Evolutionary conservation across 2,329 filamentous ascomycete species (phyloP).

Genomic region (Ophiostoma piceae): DNA sequence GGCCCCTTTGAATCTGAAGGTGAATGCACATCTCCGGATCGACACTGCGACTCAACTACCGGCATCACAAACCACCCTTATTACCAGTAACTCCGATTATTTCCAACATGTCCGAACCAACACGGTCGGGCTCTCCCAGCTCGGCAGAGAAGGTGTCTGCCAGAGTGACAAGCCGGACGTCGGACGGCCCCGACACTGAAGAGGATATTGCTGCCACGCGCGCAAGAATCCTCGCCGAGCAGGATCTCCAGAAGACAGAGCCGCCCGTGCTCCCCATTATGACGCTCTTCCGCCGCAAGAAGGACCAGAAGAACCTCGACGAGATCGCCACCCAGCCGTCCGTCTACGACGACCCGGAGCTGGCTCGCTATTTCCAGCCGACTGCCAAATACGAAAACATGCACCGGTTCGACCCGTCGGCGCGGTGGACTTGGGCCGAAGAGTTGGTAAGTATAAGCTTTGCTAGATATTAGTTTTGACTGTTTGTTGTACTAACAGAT

Average conservation of each 20-base stretch:
- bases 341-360: conserved; percentile 1
- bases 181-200: neutral
- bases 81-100: neutral
- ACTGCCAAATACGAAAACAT: conserved; percentile 52
- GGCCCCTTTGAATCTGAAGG: neutral
- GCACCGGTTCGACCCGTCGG: conserved; percentile 54
- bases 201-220: neutral
- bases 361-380: conserved; percentile 31
- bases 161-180: neutral
- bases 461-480: neutral
- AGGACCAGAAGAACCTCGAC: conserved; percentile 13
- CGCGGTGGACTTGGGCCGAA: conserved; percentile 52
- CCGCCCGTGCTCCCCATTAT: conserved; percentile 7
- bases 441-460: conserved; percentile 35
- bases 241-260: conserved; percentile 9
- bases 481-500: neutral
- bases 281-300: conserved; percentile 5
- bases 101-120: conserved; percentile 3
- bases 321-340: conserved; percentile 11
- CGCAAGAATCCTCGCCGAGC: neutral
- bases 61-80: neutral
- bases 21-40: neutral
- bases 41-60: neutral
- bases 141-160: conserved; percentile 10
- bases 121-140: conserved; percentile 7